A percentile compares a stretch with the other conserved stretches of the same genome.
Conservation (phyloP, 2,329 filamentous ascomycete species). For the Microascus cirrosus region DNA sequence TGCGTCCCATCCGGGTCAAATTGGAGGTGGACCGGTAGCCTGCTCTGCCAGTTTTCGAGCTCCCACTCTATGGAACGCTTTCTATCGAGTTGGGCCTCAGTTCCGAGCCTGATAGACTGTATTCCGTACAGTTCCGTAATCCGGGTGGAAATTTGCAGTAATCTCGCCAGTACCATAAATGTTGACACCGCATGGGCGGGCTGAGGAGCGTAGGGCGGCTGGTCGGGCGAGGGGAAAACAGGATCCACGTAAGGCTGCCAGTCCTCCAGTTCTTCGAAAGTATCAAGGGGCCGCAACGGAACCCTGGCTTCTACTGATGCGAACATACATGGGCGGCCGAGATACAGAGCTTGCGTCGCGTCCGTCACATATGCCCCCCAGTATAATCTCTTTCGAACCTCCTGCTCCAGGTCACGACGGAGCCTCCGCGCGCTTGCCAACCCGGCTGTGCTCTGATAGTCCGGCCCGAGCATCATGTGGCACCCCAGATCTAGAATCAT, state of each 20-base stretch:
- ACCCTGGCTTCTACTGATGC: slow-evolving; percentile 19
- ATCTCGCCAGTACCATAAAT: neutral
- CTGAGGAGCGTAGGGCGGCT: neutral
- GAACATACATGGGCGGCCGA: slow-evolving; percentile 20
- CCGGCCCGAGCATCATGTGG: slow-evolving; percentile 19
- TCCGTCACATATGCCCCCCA: slow-evolving; percentile 22
- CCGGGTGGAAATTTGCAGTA: neutral
- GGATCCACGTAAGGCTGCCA: slow-evolving; percentile 20
- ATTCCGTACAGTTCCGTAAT: slow-evolving; percentile 7
- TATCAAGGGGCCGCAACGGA: slow-evolving; percentile 18
- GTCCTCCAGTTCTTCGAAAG: slow-evolving; percentile 21
- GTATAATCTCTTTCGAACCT: slow-evolving; percentile 21
- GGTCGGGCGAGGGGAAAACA: neutral
- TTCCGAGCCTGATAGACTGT: slow-evolving; percentile 1
- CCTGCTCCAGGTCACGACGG: slow-evolving; percentile 16
- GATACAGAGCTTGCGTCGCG: slow-evolving; percentile 19
- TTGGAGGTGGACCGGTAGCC: slow-evolving; percentile 6
- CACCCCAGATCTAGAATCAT: slow-evolving; percentile 26
- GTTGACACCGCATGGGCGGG: slow-evolving; percentile 1
- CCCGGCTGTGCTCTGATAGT: slow-evolving; percentile 13
- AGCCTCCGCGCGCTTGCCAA: slow-evolving; percentile 4
- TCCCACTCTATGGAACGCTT: slow-evolving; percentile 5
- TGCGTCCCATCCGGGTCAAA: slow-evolving; percentile 10
- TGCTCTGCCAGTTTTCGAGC: slow-evolving; percentile 4
- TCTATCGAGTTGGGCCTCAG: neutral